Conservation (phyloP, 2,329 filamentous ascomycete genomes). For the Stachybotrys echinatus region DNA sequence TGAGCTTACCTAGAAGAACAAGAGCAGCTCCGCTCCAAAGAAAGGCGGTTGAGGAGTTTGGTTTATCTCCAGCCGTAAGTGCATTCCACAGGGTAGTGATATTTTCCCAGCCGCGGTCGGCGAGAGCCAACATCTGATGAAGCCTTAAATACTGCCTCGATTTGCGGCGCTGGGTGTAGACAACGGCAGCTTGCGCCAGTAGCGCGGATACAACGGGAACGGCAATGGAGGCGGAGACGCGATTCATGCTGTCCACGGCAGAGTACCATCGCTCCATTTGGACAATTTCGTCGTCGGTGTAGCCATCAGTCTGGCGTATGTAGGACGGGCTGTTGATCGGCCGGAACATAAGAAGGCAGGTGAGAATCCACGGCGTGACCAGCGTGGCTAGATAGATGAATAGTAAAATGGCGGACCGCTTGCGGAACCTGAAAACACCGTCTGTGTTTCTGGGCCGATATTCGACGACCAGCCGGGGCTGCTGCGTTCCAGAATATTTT, state of each 20-base stretch:
- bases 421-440: slow-evolving; percentile 2
- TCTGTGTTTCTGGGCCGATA: too few relatives aligned
- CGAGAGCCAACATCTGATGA: slow-evolving; percentile 6
- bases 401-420: background rate
- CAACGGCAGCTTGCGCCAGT: slow-evolving; percentile 8
- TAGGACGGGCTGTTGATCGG: slow-evolving; percentile 6
- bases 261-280: background rate
- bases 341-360: slow-evolving; percentile 8
- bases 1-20: slow-evolving; percentile 8
- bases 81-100: background rate
- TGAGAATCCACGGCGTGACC: slow-evolving; percentile 7
- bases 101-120: slow-evolving; percentile 7
- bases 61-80: background rate
- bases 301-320: slow-evolving; percentile 4
- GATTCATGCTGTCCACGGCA: background rate
- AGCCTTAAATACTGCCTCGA: slow-evolving; percentile 3
- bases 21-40: slow-evolving; percentile 4
- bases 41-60: slow-evolving; percentile 1
- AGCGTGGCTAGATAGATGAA: slow-evolving; percentile 4
- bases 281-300: background rate
- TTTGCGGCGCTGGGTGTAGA: slow-evolving; percentile 8
- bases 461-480: too few relatives aligned
- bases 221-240: slow-evolving; percentile 1
- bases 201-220: slow-evolving; percentile 9
- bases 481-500: too few relatives aligned